Evolutionary conservation across 768 basidiomycete species (phyloP).

Genomic region (Xerocomellus intermedius): DNA sequence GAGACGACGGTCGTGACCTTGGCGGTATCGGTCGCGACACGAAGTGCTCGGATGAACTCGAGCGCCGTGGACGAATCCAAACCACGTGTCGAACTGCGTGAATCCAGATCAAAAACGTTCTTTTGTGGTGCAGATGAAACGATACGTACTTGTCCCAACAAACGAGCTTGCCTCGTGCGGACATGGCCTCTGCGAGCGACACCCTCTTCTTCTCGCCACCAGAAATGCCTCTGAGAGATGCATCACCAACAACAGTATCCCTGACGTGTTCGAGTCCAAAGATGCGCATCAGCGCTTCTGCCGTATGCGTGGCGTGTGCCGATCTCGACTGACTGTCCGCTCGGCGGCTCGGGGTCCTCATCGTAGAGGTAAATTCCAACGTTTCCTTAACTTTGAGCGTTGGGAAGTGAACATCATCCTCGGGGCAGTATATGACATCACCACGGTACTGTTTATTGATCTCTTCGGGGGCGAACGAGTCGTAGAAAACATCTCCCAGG

Average conservation of each 20-base stretch:
- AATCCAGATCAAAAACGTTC: neutral
- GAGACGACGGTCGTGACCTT: slow-evolving; percentile 66
- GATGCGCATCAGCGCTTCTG: slow-evolving; percentile 58
- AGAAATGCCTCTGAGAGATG: slow-evolving; percentile 67
- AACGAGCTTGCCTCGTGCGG: slow-evolving; percentile 57
- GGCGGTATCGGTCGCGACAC: slow-evolving; percentile 58
- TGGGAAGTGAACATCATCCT: slow-evolving; percentile 15
- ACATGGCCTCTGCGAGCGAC: slow-evolving; percentile 71
- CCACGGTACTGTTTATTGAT: slow-evolving; percentile 48
- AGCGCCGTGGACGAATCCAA: slow-evolving; percentile 69
- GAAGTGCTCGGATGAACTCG: slow-evolving; percentile 67
- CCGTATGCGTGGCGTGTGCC: slow-evolving; percentile 25
- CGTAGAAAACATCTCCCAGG: slow-evolving; percentile 42
- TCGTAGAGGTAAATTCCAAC: slow-evolving; percentile 51
- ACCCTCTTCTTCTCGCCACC: slow-evolving; percentile 83
- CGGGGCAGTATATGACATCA: slow-evolving; percentile 43
- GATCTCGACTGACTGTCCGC: slow-evolving; percentile 16
- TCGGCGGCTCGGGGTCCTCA: slow-evolving; percentile 42
- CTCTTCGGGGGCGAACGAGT: slow-evolving; percentile 43
- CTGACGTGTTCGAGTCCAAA: slow-evolving; percentile 76
- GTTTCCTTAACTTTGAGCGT: slow-evolving; percentile 48
- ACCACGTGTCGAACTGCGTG: slow-evolving; percentile 58
- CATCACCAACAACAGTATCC: slow-evolving; percentile 77
- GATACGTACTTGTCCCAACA: slow-evolving; percentile 74
- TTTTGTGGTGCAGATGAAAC: neutral